Percentiles rank a stretch among this genome's conserved stretches.
Evolutionary conservation across 2,329 filamentous ascomycete genomes (phyloP).

Genomic region (Penicillium expansum): DNA sequence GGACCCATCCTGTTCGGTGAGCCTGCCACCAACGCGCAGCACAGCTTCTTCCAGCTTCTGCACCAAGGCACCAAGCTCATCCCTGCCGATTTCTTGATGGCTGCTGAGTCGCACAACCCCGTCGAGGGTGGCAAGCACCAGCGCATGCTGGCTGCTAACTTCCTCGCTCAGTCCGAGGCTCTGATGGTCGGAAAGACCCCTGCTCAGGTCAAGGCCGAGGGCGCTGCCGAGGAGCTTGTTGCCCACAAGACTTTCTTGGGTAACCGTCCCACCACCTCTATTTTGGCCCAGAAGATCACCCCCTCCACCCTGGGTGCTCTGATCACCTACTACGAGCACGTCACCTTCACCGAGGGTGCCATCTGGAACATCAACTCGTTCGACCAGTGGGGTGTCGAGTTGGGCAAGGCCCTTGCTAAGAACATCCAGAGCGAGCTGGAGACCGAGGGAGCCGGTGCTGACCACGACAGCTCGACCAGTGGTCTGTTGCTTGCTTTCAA

Average conservation of each 20-base stretch:
- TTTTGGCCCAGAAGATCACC: slow-evolving; percentile 89
- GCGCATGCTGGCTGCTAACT: slow-evolving; percentile 57
- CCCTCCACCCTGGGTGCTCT: slow-evolving; percentile 89
- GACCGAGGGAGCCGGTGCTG: slow-evolving; percentile 62
- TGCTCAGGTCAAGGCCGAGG: slow-evolving; percentile 49
- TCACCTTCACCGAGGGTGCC: slow-evolving; percentile 95
- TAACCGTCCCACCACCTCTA: slow-evolving; percentile 94
- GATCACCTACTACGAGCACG: slow-evolving; percentile 98
- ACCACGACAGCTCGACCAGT: slow-evolving; percentile 83
- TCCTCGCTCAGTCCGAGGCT: slow-evolving; percentile 51
- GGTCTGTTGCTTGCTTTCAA: slow-evolving; percentile 92
- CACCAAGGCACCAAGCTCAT: slow-evolving; percentile 99
- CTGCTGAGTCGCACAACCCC: slow-evolving; percentile 94
- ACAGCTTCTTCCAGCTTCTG: slow-evolving; percentile 99
- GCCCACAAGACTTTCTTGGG: slow-evolving; percentile 99
- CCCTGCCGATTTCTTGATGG: slow-evolving; percentile 95
- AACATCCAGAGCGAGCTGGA: slow-evolving; percentile 86
- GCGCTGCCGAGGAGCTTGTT: slow-evolving; percentile 58
- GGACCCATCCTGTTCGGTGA: slow-evolving; percentile 95
- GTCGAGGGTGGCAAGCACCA: slow-evolving; percentile 91
- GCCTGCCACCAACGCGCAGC: slow-evolving; percentile 97
- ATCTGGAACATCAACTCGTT: slow-evolving; percentile 99
- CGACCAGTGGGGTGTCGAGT: slow-evolving; percentile 98
- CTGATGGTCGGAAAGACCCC: slow-evolving; percentile 55
- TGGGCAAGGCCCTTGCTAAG: slow-evolving; percentile 94